phyloP scores from a whole-genome alignment of 1,284 basidiomycete species.

The Boletellus deceptivus region DNA sequence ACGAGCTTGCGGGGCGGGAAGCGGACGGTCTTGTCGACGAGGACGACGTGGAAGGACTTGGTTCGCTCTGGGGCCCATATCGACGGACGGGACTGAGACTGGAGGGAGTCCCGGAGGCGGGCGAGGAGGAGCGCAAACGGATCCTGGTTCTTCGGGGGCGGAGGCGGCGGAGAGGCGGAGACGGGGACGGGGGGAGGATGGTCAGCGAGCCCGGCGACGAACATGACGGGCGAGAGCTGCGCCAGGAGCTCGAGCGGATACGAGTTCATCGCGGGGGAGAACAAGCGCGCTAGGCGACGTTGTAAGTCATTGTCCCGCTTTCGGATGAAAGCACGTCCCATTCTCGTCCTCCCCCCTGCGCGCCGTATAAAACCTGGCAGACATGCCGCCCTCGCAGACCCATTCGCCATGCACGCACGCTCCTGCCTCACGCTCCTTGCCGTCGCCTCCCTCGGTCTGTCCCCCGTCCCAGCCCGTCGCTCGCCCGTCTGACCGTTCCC shows the following conservation, averaged over 20 bases:
- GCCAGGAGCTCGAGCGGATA: constrained; percentile 82
- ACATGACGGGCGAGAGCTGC: constrained; percentile 89
- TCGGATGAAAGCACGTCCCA: background rate
- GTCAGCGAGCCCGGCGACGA: constrained; percentile 73
- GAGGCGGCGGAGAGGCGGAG: constrained; percentile 30
- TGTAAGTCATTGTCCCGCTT: background rate
- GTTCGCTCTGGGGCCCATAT: constrained; percentile 63
- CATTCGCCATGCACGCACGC: constrained; percentile 18
- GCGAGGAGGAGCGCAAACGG: constrained; percentile 52
- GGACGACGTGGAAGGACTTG: constrained; percentile 76
- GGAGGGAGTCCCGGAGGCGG: constrained; percentile 62
- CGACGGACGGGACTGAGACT: constrained; percentile 58
- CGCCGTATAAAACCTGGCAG: background rate
- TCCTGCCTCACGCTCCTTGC: constrained; percentile 24
- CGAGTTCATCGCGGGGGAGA: constrained; percentile 67
- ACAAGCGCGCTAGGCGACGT: background rate
- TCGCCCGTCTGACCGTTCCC: background rate
- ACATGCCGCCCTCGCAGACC: background rate
- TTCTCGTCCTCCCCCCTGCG: too few species aligned
- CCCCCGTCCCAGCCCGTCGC: background rate
- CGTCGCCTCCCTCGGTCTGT: constrained; percentile 20
- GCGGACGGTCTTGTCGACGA: constrained; percentile 80
- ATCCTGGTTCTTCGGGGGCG: constrained; percentile 42
- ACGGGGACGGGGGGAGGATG: background rate
- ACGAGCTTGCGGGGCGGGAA: constrained; percentile 86